Evolutionary conservation across 164 flowering plant species (phyloP).

Genomic region (Kingdonia uniflora): DNA sequence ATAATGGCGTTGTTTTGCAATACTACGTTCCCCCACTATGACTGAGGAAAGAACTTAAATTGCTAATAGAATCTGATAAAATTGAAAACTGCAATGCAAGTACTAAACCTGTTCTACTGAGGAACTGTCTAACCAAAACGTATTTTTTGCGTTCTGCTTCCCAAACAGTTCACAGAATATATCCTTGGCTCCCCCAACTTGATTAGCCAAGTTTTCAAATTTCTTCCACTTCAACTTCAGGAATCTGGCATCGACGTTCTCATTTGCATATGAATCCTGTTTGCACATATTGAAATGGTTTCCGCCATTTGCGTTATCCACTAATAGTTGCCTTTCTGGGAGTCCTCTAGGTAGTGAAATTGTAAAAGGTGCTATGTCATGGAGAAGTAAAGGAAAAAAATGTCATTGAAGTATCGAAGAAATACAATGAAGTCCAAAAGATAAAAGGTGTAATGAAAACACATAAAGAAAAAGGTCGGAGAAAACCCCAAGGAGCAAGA

Average conservation of each 20-base stretch:
- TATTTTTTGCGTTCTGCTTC: conserved; percentile 43
- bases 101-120: conserved; percentile 71
- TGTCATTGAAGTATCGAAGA: too few species aligned
- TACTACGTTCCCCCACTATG: too few species aligned
- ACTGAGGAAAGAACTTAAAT: too few species aligned
- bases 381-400: conserved; percentile 20
- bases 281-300: conserved; percentile 13
- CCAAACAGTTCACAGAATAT: conserved; percentile 74
- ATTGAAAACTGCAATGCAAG: too few species aligned
- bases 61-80: too few species aligned
- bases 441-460: too few species aligned
- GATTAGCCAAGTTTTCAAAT: conserved; percentile 37
- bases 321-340: conserved; percentile 11
- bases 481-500: too few species aligned
- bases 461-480: too few species aligned
- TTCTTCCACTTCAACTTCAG: conserved; percentile 75
- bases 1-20: too few species aligned
- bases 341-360: conserved; percentile 18
- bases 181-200: conserved; percentile 74
- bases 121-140: conserved; percentile 97
- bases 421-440: too few species aligned
- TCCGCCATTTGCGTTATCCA: conserved; percentile 7
- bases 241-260: conserved; percentile 19
- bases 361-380: conserved; percentile 44
- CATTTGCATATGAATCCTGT: conserved; percentile 10